Evolutionary conservation across 345 rosid species (phyloP).

Genomic region (Lenwebbia sp.): DNA sequence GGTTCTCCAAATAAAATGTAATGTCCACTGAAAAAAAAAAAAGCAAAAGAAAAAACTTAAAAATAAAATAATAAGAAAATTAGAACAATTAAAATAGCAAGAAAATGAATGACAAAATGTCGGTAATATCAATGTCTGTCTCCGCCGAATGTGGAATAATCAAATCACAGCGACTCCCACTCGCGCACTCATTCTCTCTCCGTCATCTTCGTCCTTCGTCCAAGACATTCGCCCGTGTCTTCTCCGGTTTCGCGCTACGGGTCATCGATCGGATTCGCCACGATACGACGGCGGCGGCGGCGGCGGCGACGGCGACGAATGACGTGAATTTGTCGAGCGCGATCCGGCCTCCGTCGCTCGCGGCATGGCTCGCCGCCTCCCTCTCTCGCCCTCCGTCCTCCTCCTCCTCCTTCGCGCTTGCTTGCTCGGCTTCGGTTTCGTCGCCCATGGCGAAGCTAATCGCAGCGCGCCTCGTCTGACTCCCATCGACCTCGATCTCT

Average conservation of each 20-base stretch:
- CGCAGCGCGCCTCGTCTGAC: neutral
- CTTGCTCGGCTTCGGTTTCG: neutral
- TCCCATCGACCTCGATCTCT: conserved; percentile 13
- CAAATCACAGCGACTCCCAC: neutral
- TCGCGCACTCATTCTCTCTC: neutral
- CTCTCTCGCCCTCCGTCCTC: neutral
- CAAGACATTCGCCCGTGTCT: neutral
- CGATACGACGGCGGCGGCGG: neutral
- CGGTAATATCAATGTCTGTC: neutral
- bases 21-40: neutral
- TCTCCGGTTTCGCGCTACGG: neutral
- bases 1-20: neutral
- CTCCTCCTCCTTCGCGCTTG: neutral
- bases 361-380: neutral
- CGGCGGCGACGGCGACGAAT: neutral
- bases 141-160: neutral
- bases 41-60: neutral
- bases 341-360: neutral
- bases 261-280: neutral
- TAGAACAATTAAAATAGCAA: neutral
- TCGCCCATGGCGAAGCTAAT: neutral
- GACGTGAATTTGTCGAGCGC: neutral
- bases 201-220: no score
- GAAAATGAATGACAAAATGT: neutral
- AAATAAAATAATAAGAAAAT: neutral